Base-by-base conservation (phyloP, 164 flowering plant genomes). In the Cinnamomum chago region DNA sequence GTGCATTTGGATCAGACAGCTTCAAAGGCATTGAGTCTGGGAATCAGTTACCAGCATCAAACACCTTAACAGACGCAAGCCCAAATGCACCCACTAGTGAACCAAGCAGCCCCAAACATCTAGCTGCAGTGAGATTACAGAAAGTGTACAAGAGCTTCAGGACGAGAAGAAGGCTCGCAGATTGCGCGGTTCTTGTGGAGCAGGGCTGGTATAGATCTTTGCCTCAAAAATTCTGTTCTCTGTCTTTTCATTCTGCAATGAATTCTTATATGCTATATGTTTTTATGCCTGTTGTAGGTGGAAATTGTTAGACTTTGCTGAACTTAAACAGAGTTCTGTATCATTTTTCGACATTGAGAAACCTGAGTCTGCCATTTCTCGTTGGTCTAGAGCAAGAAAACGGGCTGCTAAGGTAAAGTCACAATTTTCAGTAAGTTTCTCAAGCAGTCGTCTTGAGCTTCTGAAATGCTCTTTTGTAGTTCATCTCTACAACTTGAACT, bases 111-210 rank as follows among this genome's bases (percentile, higher is more conserved):
- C 86, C 89, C 47, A 85, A 87, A 74, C 87, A 95, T 65, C 86
- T 83, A 71, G 98, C 98, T 22, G 98, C 98, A 0, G 68, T 88
- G 18, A 90, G 87, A 82, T 81, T 95, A 81, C 98, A 95, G 86
- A 95, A 95, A 81, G 97, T 94, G n/a, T 94, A 94, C 81, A 92
- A 92, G 81, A 94, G 98, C 77, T 95, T 92, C 75, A 76, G 97
- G 28, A 95, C 97, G 0, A 86, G 98, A 75, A 77, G 98, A 82
- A 88, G 88, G 83, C 85, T 95, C 30, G 98, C 98, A 9, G 98
- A 95, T 79, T 95, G 97, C 79, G 98, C 98, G 3, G 96, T 95
- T 76, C 89, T 95, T 22, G 89, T 88, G 15, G 97, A 90, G 79
- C 95, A 92, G 77, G 83, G 87, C 83, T 92, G 97, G 97, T 91